These are phyloP conservation scores for Quercus engelmannii DNA, from an alignment of 306 rosid genomes.

Conservation along the genomic window DNA sequence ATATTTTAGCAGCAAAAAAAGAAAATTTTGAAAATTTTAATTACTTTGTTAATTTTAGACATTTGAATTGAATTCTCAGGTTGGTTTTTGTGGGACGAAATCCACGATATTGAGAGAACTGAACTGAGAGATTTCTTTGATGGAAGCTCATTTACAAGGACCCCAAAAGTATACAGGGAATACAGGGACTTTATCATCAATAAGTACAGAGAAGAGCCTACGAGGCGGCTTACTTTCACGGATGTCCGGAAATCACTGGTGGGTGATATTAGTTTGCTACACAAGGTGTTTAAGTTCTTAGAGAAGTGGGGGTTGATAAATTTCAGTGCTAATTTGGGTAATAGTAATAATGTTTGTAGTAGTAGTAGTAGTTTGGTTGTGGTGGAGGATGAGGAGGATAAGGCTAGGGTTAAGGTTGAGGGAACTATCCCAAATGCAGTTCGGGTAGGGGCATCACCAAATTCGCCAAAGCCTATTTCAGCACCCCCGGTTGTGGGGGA, in stretches of 20 bases:
- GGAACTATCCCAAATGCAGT: slow-evolving; percentile 78
- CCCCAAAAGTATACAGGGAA: slow-evolving; percentile 72
- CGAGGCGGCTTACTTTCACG: slow-evolving; percentile 77
- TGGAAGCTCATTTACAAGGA: slow-evolving; percentile 64
- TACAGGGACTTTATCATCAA: slow-evolving; percentile 84
- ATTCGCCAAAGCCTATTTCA: slow-evolving; percentile 62
- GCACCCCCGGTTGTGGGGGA: slow-evolving; percentile 25
- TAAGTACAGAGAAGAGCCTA: slow-evolving; percentile 85
- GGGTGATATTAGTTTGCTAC: slow-evolving; percentile 74
- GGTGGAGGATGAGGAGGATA: slow-evolving; percentile 28
- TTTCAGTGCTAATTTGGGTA: slow-evolving; percentile 40
- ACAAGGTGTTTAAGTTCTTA: slow-evolving; percentile 66
- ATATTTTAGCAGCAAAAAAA: neutral
- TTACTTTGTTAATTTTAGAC: neutral
- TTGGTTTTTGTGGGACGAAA: slow-evolving; percentile 95
- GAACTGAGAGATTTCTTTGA: slow-evolving; percentile 72
- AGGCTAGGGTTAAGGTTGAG: slow-evolving; percentile 51
- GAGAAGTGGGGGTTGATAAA: slow-evolving; percentile 82
- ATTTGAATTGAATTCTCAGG: slow-evolving; percentile 33
- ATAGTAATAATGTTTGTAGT: neutral
- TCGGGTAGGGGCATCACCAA: slow-evolving; percentile 76
- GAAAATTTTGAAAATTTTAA: neutral
- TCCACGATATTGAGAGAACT: slow-evolving; percentile 67
- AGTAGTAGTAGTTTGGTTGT: slow-evolving; percentile 14
- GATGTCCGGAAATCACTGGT: slow-evolving; percentile 80